Percentiles rank a stretch among this genome's conserved stretches.
Conservation (phyloP, 2,329 filamentous ascomycete species). For the Chaetomium sp. region DNA sequence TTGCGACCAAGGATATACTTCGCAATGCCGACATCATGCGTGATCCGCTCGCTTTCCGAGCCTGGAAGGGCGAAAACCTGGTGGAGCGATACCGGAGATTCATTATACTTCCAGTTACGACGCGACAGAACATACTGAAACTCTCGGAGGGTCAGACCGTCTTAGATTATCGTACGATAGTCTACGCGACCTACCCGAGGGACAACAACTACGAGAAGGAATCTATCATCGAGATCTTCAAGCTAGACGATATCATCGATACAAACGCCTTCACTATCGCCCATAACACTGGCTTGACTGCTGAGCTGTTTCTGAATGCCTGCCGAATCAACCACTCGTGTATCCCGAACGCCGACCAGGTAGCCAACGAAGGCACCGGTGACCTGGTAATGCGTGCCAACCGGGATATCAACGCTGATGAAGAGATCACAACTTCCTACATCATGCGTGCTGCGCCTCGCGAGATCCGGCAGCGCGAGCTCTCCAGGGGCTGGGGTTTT, state of each 20-base stretch:
- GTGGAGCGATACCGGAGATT: background rate
- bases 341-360: background rate
- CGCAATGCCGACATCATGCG: constrained; percentile 1
- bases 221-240: background rate
- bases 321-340: background rate
- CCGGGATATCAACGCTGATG: background rate
- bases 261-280: background rate
- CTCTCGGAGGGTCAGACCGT: background rate
- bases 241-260: background rate
- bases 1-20: background rate
- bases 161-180: no score
- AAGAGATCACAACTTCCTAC: background rate
- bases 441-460: background rate
- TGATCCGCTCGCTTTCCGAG: background rate
- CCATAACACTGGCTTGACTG: background rate
- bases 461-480: background rate
- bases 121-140: background rate
- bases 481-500: background rate
- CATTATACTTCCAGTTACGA: background rate
- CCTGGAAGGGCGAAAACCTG: background rate
- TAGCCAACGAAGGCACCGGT: background rate
- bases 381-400: background rate
- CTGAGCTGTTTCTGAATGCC: background rate
- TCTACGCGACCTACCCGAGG: background rate
- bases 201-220: background rate